Conservation (phyloP, 1,284 basidiomycete species). For the Chalciporus sp. region DNA sequence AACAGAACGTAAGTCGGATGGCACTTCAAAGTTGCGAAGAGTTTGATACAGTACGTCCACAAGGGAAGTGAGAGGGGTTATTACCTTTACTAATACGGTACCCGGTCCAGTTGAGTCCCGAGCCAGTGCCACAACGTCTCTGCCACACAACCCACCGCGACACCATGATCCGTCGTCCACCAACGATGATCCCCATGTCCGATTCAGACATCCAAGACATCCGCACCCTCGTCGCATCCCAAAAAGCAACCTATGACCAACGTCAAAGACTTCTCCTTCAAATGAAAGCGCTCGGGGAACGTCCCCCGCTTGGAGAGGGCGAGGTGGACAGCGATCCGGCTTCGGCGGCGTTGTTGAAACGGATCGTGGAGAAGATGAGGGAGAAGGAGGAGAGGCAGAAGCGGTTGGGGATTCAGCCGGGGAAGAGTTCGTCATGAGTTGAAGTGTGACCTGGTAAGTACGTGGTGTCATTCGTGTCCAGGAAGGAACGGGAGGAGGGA, state of each 20-base stretch:
- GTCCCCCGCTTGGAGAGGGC: slow-evolving; percentile 38
- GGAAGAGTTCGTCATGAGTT: slow-evolving; percentile 24
- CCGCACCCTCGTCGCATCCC: slow-evolving; percentile 58
- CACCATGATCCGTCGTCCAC: slow-evolving; percentile 71
- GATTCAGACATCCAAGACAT: slow-evolving; percentile 77
- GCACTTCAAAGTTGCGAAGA: too few relatives aligned
- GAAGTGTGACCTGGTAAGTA: too few relatives aligned
- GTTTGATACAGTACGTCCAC: too few relatives aligned
- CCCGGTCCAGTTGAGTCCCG: too few relatives aligned
- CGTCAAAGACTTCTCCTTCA: slow-evolving; percentile 44
- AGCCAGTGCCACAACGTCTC: too few relatives aligned
- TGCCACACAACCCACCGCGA: too few relatives aligned
- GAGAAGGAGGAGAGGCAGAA: slow-evolving; percentile 40
- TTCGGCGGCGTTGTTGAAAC: slow-evolving; percentile 44
- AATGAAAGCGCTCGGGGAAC: slow-evolving; percentile 48
- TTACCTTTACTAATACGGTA: too few relatives aligned
- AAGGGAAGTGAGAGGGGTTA: too few relatives aligned
- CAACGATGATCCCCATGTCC: slow-evolving; percentile 72
- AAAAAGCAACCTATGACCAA: slow-evolving; percentile 47
- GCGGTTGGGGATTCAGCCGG: slow-evolving; percentile 44
- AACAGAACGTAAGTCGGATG: too few relatives aligned
- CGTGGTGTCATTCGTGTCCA: too few relatives aligned
- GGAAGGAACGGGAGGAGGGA: too few relatives aligned
- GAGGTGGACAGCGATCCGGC: slow-evolving; percentile 30
- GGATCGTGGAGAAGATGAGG: slow-evolving; percentile 32